These are phyloP conservation scores for Sporobolomyces phaffii DNA, from an alignment of 768 basidiomycete genomes.

Conservation along the genomic window DNA sequence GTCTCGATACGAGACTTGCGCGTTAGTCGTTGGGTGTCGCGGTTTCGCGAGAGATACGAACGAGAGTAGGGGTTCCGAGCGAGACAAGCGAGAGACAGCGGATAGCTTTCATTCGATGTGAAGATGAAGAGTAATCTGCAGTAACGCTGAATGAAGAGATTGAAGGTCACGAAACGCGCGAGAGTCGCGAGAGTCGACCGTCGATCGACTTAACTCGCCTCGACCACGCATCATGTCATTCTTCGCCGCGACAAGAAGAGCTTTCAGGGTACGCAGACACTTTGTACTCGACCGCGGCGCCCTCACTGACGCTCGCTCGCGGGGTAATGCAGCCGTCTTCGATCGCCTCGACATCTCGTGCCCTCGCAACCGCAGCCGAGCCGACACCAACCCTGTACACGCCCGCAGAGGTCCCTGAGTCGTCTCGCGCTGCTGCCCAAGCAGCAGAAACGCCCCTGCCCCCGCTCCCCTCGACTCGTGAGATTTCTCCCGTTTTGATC, in stretches of 20 bases:
- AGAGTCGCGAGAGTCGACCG: neutral
- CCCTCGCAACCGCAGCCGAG: constrained; percentile 29
- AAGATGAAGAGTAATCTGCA: too few relatives aligned
- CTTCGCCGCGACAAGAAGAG: constrained; percentile 26
- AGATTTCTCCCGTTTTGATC: neutral
- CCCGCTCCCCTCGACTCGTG: constrained; percentile 4
- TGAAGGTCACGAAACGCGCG: neutral
- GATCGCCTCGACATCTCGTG: constrained; percentile 20
- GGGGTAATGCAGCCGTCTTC: constrained; percentile 16
- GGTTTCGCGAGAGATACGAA: too few relatives aligned
- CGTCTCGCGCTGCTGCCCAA: neutral
- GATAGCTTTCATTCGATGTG: too few relatives aligned
- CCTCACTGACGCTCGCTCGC: neutral
- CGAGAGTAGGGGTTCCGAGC: too few relatives aligned
- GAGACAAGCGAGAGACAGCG: too few relatives aligned
- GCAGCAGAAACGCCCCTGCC: neutral
- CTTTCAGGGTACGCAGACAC: neutral
- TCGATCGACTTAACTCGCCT: too few relatives aligned
- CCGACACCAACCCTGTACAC: neutral
- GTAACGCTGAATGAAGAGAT: too few relatives aligned
- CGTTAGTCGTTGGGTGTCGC: too few relatives aligned
- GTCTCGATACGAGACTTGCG: too few relatives aligned
- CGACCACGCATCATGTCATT: constrained; percentile 17
- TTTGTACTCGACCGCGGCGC: neutral
- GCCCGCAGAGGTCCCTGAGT: neutral